Evolutionary conservation across 2,329 filamentous ascomycete species (phyloP), one percentile per base, ranked within the genome.

Genomic region (Blastomyces emzantsi): DNA sequence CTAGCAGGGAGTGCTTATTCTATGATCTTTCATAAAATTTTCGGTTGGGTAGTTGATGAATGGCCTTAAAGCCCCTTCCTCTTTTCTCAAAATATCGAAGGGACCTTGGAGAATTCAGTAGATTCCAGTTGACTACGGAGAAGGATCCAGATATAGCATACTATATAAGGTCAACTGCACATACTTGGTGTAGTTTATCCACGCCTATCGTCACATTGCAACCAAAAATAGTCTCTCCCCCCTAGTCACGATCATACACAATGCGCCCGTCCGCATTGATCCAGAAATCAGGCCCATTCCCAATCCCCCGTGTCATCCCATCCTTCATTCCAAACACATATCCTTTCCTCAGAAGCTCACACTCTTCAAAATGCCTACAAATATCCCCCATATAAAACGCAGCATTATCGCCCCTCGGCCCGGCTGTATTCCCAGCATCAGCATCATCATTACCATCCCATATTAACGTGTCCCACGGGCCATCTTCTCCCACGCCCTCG

Each of bases 291-390:
- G 19, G 2, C 39, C 11, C 4, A 43, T 59, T 45, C 36, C 36
- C n/a, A 41, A 45, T 19, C 22, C 56, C 56, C 2, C 56, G 22
- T 11, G 56, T 43, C 33, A 55, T 51, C 47, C 51, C 22, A 54
- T 55, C 22, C n/a, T 54, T 51, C 30, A 13, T 49, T 8, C 60
- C 60, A 36, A 52, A 52, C 25, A 25, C 39, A 52, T 55, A 62
- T 1, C 60, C 60, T 19, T 54, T 54, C n/a, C 33, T 62, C 33
- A 39, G 13, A 55, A 43, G 36, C 47, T 41, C 28, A 41, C 60
- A 43, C 13, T 41, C 47, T 33, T 41, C 60, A 55, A 36, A 54
- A 28, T 62, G 60, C 9, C 25, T n/a, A 51, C 47, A n/a, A 39
- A 62, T 62, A 62, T 51, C 17, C 33, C 19, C 49, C 25, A 54